Percentiles rank a stretch among this genome's conserved stretches.
Conservation (phyloP, 1,284 basidiomycete species). For the Pseudozyma hubeiensis region DNA sequence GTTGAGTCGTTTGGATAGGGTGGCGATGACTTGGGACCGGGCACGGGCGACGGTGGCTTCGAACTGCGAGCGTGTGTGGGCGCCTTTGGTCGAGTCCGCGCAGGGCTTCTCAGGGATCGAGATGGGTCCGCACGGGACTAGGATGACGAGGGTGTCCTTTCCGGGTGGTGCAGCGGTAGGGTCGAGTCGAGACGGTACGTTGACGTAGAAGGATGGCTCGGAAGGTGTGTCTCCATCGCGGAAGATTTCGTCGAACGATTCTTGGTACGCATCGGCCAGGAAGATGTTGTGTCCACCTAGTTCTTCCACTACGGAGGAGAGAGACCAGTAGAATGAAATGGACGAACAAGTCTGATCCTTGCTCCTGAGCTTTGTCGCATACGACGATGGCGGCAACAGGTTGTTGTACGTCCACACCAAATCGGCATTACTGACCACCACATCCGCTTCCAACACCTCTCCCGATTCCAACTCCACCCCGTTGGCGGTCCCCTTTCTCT, state of each 20-base stretch:
- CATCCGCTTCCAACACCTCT: slow-evolving; percentile 70
- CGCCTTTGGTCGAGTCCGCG: slow-evolving; percentile 40
- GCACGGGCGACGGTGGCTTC: slow-evolving; percentile 36
- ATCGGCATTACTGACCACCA: slow-evolving; percentile 73
- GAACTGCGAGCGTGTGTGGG: slow-evolving; percentile 51
- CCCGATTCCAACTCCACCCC: slow-evolving; percentile 71
- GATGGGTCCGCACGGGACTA: slow-evolving; percentile 70
- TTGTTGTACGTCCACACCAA: slow-evolving; percentile 72
- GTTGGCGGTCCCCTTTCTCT: slow-evolving; percentile 38
- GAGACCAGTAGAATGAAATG: slow-evolving; percentile 74
- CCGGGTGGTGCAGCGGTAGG: slow-evolving; percentile 68
- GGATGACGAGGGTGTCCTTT: slow-evolving; percentile 69
- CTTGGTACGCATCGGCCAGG: slow-evolving; percentile 70
- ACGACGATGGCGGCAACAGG: slow-evolving; percentile 69
- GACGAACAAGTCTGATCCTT: slow-evolving; percentile 71
- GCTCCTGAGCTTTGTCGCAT: slow-evolving; percentile 58
- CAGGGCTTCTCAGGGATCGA: slow-evolving; percentile 48
- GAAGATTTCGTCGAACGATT: slow-evolving; percentile 73
- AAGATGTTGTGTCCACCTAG: slow-evolving; percentile 72
- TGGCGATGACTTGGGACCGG: slow-evolving; percentile 57
- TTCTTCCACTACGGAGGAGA: slow-evolving; percentile 70
- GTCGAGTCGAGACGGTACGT: slow-evolving; percentile 71
- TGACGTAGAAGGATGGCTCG: slow-evolving; percentile 74
- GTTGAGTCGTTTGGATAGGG: slow-evolving; percentile 51
- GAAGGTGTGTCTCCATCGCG: slow-evolving; percentile 71